Conservation (phyloP, 1,284 basidiomycete species). For the Ganoderma multipileum region DNA sequence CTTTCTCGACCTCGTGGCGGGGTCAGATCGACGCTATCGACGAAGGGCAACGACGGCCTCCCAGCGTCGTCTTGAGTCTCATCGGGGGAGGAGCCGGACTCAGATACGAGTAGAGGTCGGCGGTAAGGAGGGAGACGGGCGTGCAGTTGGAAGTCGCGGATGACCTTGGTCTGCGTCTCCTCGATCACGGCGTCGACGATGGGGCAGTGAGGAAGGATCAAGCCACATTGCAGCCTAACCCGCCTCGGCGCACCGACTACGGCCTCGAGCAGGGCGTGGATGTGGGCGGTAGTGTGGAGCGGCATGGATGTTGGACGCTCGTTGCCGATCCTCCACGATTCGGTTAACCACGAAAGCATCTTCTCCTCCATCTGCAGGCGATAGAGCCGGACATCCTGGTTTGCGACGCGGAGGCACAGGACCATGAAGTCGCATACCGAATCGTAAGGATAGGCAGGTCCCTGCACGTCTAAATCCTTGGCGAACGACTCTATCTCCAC, state of each 20-base stretch:
- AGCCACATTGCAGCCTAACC: constrained; percentile 52
- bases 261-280: constrained; percentile 67
- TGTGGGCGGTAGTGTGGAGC: constrained; percentile 62
- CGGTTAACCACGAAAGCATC: constrained; percentile 82
- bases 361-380: constrained; percentile 85
- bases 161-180: constrained; percentile 60
- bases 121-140: constrained; percentile 62
- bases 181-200: constrained; percentile 68
- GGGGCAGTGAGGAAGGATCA: constrained; percentile 68
- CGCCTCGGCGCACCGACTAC: constrained; percentile 63
- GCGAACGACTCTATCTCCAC: constrained; percentile 78
- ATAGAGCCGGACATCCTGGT: constrained; percentile 82
- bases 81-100: not conserved
- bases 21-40: constrained; percentile 40
- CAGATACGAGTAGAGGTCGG: not conserved
- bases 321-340: constrained; percentile 66
- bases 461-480: constrained; percentile 86
- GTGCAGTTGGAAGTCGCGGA: constrained; percentile 74
- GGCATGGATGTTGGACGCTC: constrained; percentile 47
- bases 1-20: constrained; percentile 63
- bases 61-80: not conserved
- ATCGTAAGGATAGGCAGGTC: constrained; percentile 84
- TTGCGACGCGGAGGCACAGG: constrained; percentile 69
- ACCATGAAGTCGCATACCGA: constrained; percentile 85
- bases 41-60: not conserved